Evolutionary conservation across 2,329 filamentous ascomycete species (phyloP).

Genomic region (Monosporascus sp.): DNA sequence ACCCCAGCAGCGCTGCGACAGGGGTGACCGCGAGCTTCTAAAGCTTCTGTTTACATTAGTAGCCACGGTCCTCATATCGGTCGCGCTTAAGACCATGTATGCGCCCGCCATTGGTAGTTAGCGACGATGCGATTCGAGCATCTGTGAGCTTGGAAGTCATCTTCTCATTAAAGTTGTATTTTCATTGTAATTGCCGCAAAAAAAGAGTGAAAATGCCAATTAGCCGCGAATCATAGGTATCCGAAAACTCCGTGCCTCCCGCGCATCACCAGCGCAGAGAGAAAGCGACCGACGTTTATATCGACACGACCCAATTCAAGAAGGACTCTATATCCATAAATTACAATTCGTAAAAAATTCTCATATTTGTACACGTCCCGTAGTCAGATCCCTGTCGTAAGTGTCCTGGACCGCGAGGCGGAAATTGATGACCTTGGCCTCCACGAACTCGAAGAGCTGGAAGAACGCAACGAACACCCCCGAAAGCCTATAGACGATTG

Average conservation of each 20-base stretch:
- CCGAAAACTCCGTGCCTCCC: background rate
- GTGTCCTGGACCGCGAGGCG: slow-evolving; percentile 20
- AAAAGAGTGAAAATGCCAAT: background rate
- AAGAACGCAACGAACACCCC: slow-evolving; percentile 14
- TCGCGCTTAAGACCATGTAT: too few relatives aligned
- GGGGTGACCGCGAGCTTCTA: too few relatives aligned
- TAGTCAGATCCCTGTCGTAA: slow-evolving; percentile 19
- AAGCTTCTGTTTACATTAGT: too few relatives aligned
- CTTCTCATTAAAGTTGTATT: background rate
- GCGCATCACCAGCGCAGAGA: background rate
- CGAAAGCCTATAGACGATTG: background rate
- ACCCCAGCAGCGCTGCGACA: too few relatives aligned
- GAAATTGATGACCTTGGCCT: slow-evolving; percentile 21
- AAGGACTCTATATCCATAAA: background rate
- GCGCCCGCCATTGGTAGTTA: too few relatives aligned
- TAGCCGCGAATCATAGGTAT: background rate
- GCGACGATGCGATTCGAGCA: background rate
- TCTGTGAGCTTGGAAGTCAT: background rate
- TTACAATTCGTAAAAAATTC: background rate
- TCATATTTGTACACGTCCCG: slow-evolving; percentile 17
- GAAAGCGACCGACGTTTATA: too few relatives aligned
- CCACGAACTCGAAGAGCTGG: slow-evolving; percentile 22
- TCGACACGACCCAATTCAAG: too few relatives aligned
- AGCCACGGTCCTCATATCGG: too few relatives aligned
- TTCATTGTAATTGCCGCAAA: background rate